Percentiles rank a stretch among this genome's conserved stretches.
phyloP scores from a whole-genome alignment of 208 protist genomes.

The Leishmania major region DNA sequence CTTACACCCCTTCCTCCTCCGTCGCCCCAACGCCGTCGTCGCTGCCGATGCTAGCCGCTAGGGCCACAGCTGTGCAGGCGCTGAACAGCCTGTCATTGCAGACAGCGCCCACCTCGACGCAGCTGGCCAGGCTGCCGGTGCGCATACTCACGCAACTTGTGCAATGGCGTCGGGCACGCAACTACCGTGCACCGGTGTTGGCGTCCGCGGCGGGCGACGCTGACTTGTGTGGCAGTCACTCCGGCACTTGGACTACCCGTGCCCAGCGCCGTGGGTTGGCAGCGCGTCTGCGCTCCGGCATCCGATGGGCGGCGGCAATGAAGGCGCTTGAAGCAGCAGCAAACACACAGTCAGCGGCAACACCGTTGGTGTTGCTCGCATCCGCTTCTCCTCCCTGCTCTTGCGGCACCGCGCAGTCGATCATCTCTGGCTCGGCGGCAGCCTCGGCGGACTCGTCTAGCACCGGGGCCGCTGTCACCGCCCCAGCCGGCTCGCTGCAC shows the following conservation, averaged over 20 bases:
- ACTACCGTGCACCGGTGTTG: constrained; percentile 4
- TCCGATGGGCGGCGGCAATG: neutral
- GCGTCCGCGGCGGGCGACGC: neutral
- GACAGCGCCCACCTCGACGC: neutral
- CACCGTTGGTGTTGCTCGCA: neutral
- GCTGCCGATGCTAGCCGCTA: neutral
- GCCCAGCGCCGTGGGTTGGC: neutral
- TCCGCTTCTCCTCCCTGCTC: neutral
- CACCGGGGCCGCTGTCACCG: neutral
- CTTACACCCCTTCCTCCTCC: neutral
- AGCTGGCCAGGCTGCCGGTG: constrained; percentile 12
- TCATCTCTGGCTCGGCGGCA: neutral
- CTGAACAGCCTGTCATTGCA: neutral
- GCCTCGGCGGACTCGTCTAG: neutral
- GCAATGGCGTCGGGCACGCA: constrained; percentile 11
- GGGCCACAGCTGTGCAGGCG: neutral
- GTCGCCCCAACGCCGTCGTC: neutral
- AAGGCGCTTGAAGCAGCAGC: neutral
- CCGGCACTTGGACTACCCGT: neutral
- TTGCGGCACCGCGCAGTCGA: neutral
- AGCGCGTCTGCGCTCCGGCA: neutral
- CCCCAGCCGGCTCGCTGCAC: constrained; percentile 1
- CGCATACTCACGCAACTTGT: constrained; percentile 14
- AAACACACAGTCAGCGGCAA: neutral
- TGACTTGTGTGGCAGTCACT: neutral